phyloP scores from a whole-genome alignment of 345 rosid genomes.

The Salix viminalis region DNA sequence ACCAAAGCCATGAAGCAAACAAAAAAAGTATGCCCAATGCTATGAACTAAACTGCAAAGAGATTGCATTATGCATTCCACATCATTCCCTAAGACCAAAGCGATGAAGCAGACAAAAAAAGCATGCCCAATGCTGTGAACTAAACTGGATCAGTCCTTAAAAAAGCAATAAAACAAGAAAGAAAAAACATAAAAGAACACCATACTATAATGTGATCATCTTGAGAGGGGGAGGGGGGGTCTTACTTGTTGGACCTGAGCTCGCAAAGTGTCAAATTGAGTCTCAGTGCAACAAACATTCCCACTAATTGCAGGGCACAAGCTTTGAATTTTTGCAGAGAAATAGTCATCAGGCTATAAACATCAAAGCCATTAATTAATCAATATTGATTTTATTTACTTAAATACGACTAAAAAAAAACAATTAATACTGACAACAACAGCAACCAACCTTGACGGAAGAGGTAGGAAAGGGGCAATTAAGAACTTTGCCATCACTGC shows the following conservation, averaged over 20 bases:
- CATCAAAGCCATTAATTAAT: no score
- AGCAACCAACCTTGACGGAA: conserved; percentile 17
- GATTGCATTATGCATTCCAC: background rate
- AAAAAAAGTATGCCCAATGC: no score
- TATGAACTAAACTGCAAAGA: no score
- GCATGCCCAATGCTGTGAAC: no score
- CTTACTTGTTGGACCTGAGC: conserved; percentile 27
- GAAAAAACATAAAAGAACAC: background rate
- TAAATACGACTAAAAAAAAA: no score
- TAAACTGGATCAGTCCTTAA: background rate
- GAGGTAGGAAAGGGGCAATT: conserved; percentile 22
- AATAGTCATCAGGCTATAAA: conserved; percentile 13
- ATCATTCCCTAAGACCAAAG: no score
- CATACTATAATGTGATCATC: no score
- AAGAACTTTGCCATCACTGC: conserved; percentile 25
- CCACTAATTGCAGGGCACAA: conserved; percentile 25
- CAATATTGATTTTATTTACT: no score
- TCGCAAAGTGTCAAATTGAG: conserved; percentile 26
- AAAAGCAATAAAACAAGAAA: background rate
- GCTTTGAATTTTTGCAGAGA: conserved; percentile 28
- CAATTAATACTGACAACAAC: background rate
- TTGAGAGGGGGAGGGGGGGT: no score
- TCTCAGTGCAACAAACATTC: conserved; percentile 26
- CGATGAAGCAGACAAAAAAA: no score
- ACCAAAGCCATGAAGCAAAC: no score